These are phyloP conservation scores for Paramecium primaurelia DNA, from an alignment of 73 alveolate genomes.

Conservation along the genomic window DNA sequence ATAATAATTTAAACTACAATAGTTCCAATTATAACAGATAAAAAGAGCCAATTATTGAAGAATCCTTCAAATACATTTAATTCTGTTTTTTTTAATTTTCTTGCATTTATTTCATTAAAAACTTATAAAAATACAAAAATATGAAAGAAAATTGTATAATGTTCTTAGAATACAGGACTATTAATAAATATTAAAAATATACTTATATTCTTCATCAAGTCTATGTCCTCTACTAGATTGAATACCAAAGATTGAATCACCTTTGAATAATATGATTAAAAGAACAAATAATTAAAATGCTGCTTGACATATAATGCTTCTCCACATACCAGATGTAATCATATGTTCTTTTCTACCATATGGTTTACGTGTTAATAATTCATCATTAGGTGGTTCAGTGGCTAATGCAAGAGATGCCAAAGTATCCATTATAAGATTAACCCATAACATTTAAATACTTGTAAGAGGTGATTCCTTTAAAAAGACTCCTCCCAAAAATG, in stretches of 20 bases:
- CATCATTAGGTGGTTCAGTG: slow-evolving; percentile 85
- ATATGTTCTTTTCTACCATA: slow-evolving; percentile 73
- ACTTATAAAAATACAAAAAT: slow-evolving; percentile 89
- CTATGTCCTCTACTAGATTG: slow-evolving; percentile 70
- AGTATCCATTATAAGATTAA: slow-evolving; percentile 89
- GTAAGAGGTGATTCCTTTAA: slow-evolving; percentile 84
- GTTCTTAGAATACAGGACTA: slow-evolving; percentile 66
- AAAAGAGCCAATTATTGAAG: slow-evolving; percentile 81
- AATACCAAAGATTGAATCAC: slow-evolving; percentile 72
- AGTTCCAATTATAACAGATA: slow-evolving; percentile 69
- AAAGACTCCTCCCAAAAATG: slow-evolving; percentile 84
- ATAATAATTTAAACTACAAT: slow-evolving; percentile 74
- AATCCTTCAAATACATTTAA: slow-evolving; percentile 84
- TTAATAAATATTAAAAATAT: not conserved
- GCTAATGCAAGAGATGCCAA: slow-evolving; percentile 90
- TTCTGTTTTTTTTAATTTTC: slow-evolving; percentile 81
- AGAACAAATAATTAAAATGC: slow-evolving; percentile 73
- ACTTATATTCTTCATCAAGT: slow-evolving; percentile 32
- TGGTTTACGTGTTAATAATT: slow-evolving; percentile 76
- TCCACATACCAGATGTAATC: slow-evolving; percentile 82
- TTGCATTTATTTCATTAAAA: slow-evolving; percentile 89
- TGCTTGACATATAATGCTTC: slow-evolving; percentile 80
- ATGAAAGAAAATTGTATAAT: slow-evolving; percentile 83
- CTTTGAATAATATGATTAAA: slow-evolving; percentile 71
- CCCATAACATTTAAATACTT: slow-evolving; percentile 92